Base-by-base conservation (phyloP, 2,329 filamentous ascomycete genomes). In the Chaetomium strumarium region DNA sequence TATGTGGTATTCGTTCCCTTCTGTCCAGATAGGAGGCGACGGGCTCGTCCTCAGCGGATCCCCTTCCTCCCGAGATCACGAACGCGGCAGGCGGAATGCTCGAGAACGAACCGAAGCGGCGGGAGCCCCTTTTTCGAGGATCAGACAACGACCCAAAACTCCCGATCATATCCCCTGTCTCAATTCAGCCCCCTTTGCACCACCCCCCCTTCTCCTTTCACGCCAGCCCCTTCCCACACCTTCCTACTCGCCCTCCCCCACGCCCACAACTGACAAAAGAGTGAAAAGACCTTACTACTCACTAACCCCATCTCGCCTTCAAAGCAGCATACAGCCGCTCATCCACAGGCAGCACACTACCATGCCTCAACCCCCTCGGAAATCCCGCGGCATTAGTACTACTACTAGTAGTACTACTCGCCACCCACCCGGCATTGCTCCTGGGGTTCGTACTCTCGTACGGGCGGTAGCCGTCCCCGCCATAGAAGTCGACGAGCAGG, bases 401-500 rank as follows among this genome's bases (percentile, higher is more conserved):
- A n/a, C n/a, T n/a, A n/a, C n/a, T n/a, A n/a, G n/a, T n/a, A n/a
- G n/a, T n/a, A n/a, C n/a, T n/a, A n/a, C n/a, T n/a, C n/a, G 71
- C 71, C 1, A 63, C 67, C 76, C 77, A 81, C 16, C 64, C 68
- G 20, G 53, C 53, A 39, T 77, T 77, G 3, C 63, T 67, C 57
- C 66, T 62, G 14, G 76, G 68, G 49, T 73, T 67, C 0, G 62
- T 66, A 48, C 69, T 75, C 63, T 76, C 70, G 54, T 74, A 78
- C 16, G 76, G 76, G 24, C 69, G 60, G 55, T 80, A 80, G 7
- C 77, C 77, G 58, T 73, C 70, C 11, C 61, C 65, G 6, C 70
- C 70, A 53, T 74, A 76, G 53, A 72, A 73, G 50, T 79, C 76
- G n/a, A 81, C 60, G 47, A 80, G 58, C 31, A 80, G 60, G 53